These are phyloP conservation scores for Collybiopsis luxurians DNA, from an alignment of 768 basidiomycete species.

Conservation along the genomic window DNA sequence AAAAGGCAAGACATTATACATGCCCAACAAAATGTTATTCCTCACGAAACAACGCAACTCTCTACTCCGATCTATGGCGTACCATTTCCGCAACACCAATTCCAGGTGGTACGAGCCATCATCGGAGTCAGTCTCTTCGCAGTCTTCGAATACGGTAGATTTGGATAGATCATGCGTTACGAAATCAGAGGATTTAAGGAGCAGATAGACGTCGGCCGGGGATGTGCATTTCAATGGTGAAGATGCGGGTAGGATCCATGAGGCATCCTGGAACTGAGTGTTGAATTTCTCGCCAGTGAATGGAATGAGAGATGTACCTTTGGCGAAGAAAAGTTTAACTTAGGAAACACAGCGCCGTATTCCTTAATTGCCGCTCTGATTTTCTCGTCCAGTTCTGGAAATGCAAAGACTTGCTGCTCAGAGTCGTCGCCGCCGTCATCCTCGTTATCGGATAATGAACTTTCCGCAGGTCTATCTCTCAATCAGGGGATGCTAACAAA, in stretches of 20 bases:
- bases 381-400: constrained; percentile 76
- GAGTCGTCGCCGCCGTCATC: constrained; percentile 37
- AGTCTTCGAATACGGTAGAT: constrained; percentile 66
- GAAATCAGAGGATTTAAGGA: constrained; percentile 93
- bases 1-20: constrained; percentile 18
- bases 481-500: constrained; percentile 7
- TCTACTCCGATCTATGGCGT: constrained; percentile 75
- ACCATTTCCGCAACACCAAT: constrained; percentile 89
- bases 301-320: constrained; percentile 45
- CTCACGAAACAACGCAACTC: constrained; percentile 93
- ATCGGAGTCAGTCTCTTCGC: constrained; percentile 24
- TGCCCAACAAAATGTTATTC: constrained; percentile 68
- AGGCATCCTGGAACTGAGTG: constrained; percentile 67
- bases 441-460: constrained; percentile 60
- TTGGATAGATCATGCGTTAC: constrained; percentile 71
- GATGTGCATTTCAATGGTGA: constrained; percentile 84
- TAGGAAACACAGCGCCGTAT: constrained; percentile 89
- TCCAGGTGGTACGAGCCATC: constrained; percentile 58
- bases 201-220: constrained; percentile 86
- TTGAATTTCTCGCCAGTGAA: no score
- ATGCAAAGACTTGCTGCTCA: constrained; percentile 48
- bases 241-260: constrained; percentile 84
- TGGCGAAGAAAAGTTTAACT: constrained; percentile 95
- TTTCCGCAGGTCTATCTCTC: constrained; percentile 44
- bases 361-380: constrained; percentile 64